Evolutionary conservation across 1,139 yeast species (phyloP), one percentile per base, ranked within the genome.

Genomic region (Protomyces pachydermus): DNA sequence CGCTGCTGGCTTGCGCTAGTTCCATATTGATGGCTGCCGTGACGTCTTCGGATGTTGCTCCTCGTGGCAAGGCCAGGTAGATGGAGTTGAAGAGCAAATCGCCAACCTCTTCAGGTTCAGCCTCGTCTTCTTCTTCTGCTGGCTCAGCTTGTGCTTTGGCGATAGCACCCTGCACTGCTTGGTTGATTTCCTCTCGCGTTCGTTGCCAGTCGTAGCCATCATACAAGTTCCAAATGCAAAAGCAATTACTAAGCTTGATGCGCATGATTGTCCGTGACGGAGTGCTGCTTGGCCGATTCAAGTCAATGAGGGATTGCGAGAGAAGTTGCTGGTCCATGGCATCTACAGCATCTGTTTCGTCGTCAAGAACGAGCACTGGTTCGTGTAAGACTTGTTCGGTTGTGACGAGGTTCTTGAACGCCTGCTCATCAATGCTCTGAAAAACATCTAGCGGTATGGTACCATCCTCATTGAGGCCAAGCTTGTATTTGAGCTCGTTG

Each of bases 151-250:
- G 57, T 60, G 67, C 52, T 65, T 66, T 45, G 58, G 39, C 77
- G 69, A 86, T 89, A 14, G 88, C 83, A 42, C 81, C 75, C 64
- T 80, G 80, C 0, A 91, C 86, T 0, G 89, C 88, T 5, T 80
- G 81, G 25, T 80, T 78, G 34, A 93, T 86, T 0, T 84, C 80
- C 51, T 79, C 80, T 67, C 96, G 79, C 0, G 98, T 90, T 57
- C 83, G 84, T 65, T 82, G 82, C 96, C 98, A 91, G 72, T 93
- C 98, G 72, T 86, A 93, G 0, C 99, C 99, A 76, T 93, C 98
- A 72, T 83, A 85, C 50, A 93, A 75, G 66, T 82, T 84, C 66
- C 93, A 75, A 3, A 74, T 74, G 0, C 80, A 74, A 55, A 78
- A 79, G 4, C 65, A 60, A 32, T 65, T 65, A 8, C 65, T 65